Percentiles rank a stretch among this genome's conserved stretches.
Evolutionary conservation across 73 alveolate genomes (phyloP).

Genomic region (Paramecium bursaria): DNA sequence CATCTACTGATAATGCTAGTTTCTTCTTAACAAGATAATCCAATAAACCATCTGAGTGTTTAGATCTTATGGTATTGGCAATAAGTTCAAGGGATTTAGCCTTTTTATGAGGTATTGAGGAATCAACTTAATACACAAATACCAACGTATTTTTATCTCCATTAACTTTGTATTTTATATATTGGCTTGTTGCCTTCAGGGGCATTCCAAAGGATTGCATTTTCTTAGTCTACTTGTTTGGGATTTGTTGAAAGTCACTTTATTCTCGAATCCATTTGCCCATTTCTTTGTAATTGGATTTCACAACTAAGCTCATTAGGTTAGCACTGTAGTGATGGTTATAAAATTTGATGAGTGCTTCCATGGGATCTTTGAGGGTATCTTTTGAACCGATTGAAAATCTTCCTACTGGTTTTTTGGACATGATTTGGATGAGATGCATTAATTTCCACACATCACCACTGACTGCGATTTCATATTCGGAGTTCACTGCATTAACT

Average conservation of each 20-base stretch:
- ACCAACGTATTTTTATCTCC: slow-evolving; percentile 24
- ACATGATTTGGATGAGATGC: slow-evolving; percentile 36
- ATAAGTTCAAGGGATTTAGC: slow-evolving; percentile 10
- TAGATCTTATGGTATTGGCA: slow-evolving; percentile 13
- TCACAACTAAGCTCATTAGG: slow-evolving; percentile 54
- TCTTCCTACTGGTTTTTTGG: slow-evolving; percentile 61
- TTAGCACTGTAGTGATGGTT: slow-evolving; percentile 38
- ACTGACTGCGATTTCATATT: slow-evolving; percentile 56
- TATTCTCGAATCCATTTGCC: slow-evolving; percentile 54
- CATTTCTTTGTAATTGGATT: slow-evolving; percentile 48
- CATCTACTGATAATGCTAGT: slow-evolving; percentile 43
- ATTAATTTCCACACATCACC: slow-evolving; percentile 59
- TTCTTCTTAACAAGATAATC: slow-evolving; percentile 41
- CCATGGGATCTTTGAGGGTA: slow-evolving; percentile 48
- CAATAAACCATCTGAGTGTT: slow-evolving; percentile 35
- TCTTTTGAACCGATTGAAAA: slow-evolving; percentile 46
- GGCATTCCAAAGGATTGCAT: not conserved
- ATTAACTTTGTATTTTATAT: slow-evolving; percentile 11
- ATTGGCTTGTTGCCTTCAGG: not conserved
- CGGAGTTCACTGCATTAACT: slow-evolving; percentile 68
- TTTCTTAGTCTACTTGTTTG: not conserved
- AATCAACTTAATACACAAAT: slow-evolving; percentile 16
- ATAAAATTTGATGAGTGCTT: slow-evolving; percentile 31
- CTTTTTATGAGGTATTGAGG: not conserved
- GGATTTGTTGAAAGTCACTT: slow-evolving; percentile 37